Evolutionary conservation across 2,329 filamentous ascomycete species (phyloP).

Genomic region (Fusarium mexicanum): DNA sequence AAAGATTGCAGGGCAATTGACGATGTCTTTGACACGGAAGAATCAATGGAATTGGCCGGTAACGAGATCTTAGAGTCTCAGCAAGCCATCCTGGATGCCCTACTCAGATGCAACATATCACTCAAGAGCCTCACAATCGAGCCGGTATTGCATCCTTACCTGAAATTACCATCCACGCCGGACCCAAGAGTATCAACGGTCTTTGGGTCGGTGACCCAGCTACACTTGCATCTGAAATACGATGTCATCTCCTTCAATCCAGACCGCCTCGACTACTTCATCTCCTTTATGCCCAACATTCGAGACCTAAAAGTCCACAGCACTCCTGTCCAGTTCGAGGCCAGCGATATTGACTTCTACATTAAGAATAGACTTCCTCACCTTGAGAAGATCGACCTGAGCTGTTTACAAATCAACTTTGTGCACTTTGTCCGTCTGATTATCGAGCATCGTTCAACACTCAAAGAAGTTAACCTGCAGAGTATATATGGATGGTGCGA

Average conservation of each 20-base stretch:
- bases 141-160: constrained; percentile 15
- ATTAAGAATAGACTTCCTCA: constrained; percentile 27
- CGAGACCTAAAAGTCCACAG: constrained; percentile 20
- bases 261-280: constrained; percentile 30
- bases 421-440: constrained; percentile 30
- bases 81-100: constrained; percentile 29
- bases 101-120: constrained; percentile 19
- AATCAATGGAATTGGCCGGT: constrained; percentile 27
- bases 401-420: constrained; percentile 17
- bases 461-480: constrained; percentile 22
- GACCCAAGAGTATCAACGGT: constrained; percentile 5
- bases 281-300: constrained; percentile 36
- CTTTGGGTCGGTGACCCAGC: constrained; percentile 23
- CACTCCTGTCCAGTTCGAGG: neutral
- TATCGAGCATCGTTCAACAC: constrained; percentile 15
- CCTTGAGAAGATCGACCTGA: constrained; percentile 31
- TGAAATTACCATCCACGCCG: constrained; percentile 6
- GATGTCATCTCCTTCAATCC: constrained; percentile 11
- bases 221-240: constrained; percentile 17
- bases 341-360: constrained; percentile 24
- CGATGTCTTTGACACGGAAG: constrained; percentile 21
- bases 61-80: constrained; percentile 27
- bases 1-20: neutral
- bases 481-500: constrained; percentile 16
- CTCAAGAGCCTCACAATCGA: constrained; percentile 36